These are phyloP conservation scores for Pseudogymnoascus verrucosus DNA, from an alignment of 2,329 filamentous ascomycete species.

Conservation along the genomic window DNA sequence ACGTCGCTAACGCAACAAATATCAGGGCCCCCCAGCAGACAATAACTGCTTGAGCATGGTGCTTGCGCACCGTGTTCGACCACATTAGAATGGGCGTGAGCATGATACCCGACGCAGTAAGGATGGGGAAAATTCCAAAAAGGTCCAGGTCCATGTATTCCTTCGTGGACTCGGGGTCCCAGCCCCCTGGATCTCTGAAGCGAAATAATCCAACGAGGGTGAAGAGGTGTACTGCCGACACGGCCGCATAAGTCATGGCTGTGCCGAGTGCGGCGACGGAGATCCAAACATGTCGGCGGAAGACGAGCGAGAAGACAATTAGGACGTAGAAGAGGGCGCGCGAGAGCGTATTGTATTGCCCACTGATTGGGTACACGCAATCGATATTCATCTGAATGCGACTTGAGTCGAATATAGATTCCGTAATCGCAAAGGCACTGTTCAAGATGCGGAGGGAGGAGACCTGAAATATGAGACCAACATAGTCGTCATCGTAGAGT, in stretches of 20 bases:
- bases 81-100: slow-evolving; percentile 13
- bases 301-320: slow-evolving; percentile 12
- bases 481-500: not conserved
- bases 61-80: slow-evolving; percentile 11
- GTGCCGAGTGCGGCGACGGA: slow-evolving; percentile 13
- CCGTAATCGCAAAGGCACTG: not conserved
- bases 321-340: slow-evolving; percentile 11
- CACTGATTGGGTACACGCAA: slow-evolving; percentile 12
- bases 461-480: not conserved
- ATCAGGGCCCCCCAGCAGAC: slow-evolving; percentile 12
- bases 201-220: not conserved
- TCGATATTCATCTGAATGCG: not conserved
- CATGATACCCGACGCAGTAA: slow-evolving; percentile 12
- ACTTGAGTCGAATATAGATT: not conserved
- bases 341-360: slow-evolving; percentile 12
- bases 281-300: slow-evolving; percentile 12
- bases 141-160: slow-evolving; percentile 5
- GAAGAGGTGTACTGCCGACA: slow-evolving; percentile 11
- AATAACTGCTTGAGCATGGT: slow-evolving; percentile 11
- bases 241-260: slow-evolving; percentile 10
- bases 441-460: no score
- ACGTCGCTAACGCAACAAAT: not conserved
- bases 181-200: not conserved
- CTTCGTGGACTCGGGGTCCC: not conserved
- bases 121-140: slow-evolving; percentile 11